phyloP scores from a whole-genome alignment of 495 filamentous ascomycete genomes.

The Aspergillus diversus region DNA sequence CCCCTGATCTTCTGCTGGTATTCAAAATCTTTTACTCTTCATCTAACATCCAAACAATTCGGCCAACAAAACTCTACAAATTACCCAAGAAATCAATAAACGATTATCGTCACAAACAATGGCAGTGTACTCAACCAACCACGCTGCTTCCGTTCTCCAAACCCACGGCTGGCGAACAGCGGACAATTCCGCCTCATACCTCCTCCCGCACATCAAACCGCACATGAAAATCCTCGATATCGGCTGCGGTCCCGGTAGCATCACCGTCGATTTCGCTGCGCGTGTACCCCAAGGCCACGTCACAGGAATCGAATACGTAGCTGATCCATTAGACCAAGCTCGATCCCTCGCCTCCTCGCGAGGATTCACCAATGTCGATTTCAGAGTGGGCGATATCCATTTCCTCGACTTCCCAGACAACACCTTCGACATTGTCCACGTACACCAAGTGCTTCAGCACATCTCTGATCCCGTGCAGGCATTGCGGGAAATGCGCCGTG shows the following conservation, averaged over 20 bases:
- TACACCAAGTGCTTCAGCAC: slow-evolving; percentile 62
- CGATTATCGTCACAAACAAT: slow-evolving; percentile 10
- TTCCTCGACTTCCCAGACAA: slow-evolving; percentile 48
- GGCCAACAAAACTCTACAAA: background rate
- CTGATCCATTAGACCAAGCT: slow-evolving; percentile 46
- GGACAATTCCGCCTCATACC: slow-evolving; percentile 52
- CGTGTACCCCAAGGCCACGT: slow-evolving; percentile 52
- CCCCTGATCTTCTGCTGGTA: background rate
- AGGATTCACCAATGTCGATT: slow-evolving; percentile 50
- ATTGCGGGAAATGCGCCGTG: slow-evolving; percentile 54
- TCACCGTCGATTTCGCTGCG: slow-evolving; percentile 56
- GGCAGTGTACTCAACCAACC: slow-evolving; percentile 53
- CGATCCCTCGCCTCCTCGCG: slow-evolving; percentile 39
- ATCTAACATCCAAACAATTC: background rate
- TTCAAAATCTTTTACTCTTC: background rate
- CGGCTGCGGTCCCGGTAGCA: slow-evolving; percentile 27
- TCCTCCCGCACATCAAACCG: slow-evolving; percentile 53
- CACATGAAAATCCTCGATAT: slow-evolving; percentile 31
- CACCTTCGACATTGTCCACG: slow-evolving; percentile 63
- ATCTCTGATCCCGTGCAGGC: slow-evolving; percentile 48
- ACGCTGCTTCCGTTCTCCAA: slow-evolving; percentile 51
- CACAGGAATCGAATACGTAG: slow-evolving; percentile 47
- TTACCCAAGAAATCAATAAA: background rate
- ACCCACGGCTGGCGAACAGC: slow-evolving; percentile 58
- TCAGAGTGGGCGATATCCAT: slow-evolving; percentile 52